A percentile compares a stretch with the other conserved stretches of the same genome.
phyloP scores from a whole-genome alignment of 768 basidiomycete genomes.

The Sporobolomyces roseus region DNA sequence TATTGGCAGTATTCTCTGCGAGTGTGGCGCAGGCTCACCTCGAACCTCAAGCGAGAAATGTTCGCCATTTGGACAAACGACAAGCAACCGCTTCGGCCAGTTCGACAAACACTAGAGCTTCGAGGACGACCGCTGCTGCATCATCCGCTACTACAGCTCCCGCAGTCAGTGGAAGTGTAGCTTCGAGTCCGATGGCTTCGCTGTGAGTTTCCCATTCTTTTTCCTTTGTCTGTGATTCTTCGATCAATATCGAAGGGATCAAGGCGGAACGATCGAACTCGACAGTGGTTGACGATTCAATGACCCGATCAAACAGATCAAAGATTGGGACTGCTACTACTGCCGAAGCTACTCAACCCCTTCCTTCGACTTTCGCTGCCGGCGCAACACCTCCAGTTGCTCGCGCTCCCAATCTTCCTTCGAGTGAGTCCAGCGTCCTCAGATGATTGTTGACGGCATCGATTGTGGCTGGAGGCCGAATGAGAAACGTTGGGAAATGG shows the following conservation, averaged over 20 bases:
- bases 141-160: not conserved
- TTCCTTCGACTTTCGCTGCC: constrained; percentile 57
- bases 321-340: constrained; percentile 40
- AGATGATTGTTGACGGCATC: too few species aligned
- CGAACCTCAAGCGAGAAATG: not conserved
- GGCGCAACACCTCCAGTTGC: constrained; percentile 63
- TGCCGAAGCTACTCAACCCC: constrained; percentile 52
- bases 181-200: constrained; percentile 9
- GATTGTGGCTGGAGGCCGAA: not conserved
- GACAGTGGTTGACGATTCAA: too few species aligned
- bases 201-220: too few species aligned
- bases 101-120: not conserved
- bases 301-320: constrained; percentile 1
- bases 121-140: not conserved
- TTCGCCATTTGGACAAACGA: constrained; percentile 10
- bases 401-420: constrained; percentile 66
- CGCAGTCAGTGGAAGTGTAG: not conserved
- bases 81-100: constrained; percentile 9
- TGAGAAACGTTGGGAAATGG: too few species aligned
- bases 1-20: constrained; percentile 1
- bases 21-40: not conserved
- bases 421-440: constrained; percentile 43
- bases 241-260: too few species aligned
- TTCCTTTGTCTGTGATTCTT: too few species aligned
- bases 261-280: too few species aligned